Evolutionary conservation across 225 moss, liverwort and hornwort genomes (phyloP).

Genomic region (Neckera pumila): DNA sequence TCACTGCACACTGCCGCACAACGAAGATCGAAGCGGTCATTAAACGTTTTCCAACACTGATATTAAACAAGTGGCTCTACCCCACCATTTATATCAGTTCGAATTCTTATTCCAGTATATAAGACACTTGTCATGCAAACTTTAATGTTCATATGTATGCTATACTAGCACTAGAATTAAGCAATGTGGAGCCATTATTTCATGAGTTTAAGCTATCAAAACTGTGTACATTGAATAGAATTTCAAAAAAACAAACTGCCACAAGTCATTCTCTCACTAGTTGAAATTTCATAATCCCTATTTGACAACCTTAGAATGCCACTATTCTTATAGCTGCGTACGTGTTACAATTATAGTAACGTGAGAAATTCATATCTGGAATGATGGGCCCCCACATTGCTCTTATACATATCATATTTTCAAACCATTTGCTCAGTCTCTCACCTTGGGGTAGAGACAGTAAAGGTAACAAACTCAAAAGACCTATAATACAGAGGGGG

Average conservation of each 20-base stretch:
- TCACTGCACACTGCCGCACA: constrained; percentile 62
- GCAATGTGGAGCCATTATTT: not conserved
- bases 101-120: not conserved
- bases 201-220: not conserved
- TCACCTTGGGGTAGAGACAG: not conserved
- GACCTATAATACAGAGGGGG: not conserved
- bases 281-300: not conserved
- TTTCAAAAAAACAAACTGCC: not conserved
- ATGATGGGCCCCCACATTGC: not conserved
- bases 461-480: not conserved
- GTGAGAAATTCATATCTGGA: not conserved
- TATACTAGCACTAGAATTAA: not conserved
- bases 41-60: not conserved
- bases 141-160: not conserved
- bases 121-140: not conserved
- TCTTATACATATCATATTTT: not conserved
- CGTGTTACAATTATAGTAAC: not conserved
- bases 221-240: too few species aligned
- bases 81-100: not conserved
- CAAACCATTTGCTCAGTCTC: not conserved
- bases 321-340: not conserved
- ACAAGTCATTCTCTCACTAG: not conserved
- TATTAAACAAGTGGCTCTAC: not conserved
- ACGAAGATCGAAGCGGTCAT: not conserved
- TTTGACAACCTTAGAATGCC: not conserved